Percentiles rank a stretch among this genome's conserved stretches.
Conservation (phyloP, 1,284 basidiomycete genomes). For the Boletus semigastroideus region DNA sequence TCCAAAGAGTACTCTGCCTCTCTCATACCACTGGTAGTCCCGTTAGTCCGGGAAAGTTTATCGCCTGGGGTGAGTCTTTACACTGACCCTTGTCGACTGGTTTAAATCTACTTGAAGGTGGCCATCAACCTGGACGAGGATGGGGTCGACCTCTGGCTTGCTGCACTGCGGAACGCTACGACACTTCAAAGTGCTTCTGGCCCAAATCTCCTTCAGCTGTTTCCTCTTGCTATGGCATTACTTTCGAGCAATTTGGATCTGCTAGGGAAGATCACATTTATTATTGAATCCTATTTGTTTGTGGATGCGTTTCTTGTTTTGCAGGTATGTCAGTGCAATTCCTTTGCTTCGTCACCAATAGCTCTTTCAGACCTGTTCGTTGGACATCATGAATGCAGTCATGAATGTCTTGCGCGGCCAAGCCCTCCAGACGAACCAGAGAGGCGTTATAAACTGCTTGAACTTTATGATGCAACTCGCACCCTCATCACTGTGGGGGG, state of each 20-base stretch:
- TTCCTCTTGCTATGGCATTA: conserved; percentile 62
- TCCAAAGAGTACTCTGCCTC: conserved; percentile 58
- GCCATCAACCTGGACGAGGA: conserved; percentile 79
- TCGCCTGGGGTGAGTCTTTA: conserved; percentile 51
- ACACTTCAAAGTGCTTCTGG: conserved; percentile 50
- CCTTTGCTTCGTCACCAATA: neutral
- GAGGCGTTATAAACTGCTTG: conserved; percentile 54
- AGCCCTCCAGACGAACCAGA: conserved; percentile 53
- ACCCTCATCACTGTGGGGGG: conserved; percentile 64
- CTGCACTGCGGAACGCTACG: conserved; percentile 68
- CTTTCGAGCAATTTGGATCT: conserved; percentile 76
- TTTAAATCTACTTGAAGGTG: conserved; percentile 43
- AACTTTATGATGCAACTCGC: conserved; percentile 60
- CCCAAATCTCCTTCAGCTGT: conserved; percentile 63
- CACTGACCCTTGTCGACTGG: neutral
- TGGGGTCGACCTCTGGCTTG: conserved; percentile 73
- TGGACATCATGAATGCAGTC: conserved; percentile 57
- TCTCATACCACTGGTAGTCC: conserved; percentile 62
- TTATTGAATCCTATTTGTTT: conserved; percentile 83
- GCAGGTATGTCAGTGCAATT: conserved; percentile 48
- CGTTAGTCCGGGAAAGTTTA: conserved; percentile 76
- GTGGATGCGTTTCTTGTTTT: conserved; percentile 67
- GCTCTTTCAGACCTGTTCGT: conserved; percentile 44
- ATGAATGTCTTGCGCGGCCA: conserved; percentile 47
- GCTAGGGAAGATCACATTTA: conserved; percentile 60